phyloP scores from a whole-genome alignment of 495 filamentous ascomycete species.

The Xylaria intraflava region DNA sequence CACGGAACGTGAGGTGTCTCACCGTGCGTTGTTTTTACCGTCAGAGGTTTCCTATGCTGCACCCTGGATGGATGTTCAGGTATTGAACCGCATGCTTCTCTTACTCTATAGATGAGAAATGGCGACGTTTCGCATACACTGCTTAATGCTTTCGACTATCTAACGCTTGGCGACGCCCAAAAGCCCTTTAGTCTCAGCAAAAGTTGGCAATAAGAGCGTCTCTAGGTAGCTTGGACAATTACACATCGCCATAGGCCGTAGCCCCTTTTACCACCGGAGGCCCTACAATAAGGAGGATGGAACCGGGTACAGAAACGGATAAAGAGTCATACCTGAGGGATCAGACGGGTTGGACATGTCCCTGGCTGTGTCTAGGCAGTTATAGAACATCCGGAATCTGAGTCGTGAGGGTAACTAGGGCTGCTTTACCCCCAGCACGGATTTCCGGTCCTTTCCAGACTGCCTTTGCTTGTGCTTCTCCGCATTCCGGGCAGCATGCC shows the following conservation, averaged over 20 bases:
- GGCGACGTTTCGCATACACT: conserved; percentile 17
- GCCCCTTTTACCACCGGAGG: conserved; percentile 19
- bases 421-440: conserved; percentile 19
- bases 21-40: too few relatives aligned
- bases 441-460: conserved; percentile 20
- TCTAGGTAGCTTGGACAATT: too few relatives aligned
- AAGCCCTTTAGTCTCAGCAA: conserved; percentile 6
- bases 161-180: conserved; percentile 16
- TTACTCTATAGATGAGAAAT: conserved; percentile 3
- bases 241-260: conserved; percentile 14
- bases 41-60: too few relatives aligned
- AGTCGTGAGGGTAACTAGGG: conserved; percentile 3
- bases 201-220: neutral
- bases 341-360: neutral
- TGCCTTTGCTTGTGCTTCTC: conserved; percentile 1
- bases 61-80: neutral
- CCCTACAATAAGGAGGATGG: neutral
- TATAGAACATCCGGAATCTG: neutral
- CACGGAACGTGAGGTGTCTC: too few relatives aligned
- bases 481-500: conserved; percentile 13
- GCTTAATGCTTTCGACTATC: conserved; percentile 22
- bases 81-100: neutral
- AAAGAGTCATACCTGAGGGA: conserved; percentile 16
- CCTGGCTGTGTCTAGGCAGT: conserved; percentile 4
- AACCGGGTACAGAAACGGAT: conserved; percentile 11